These are phyloP conservation scores for Exutisphaerella laricina DNA, from an alignment of 2,329 filamentous ascomycete species.

Conservation along the genomic window DNA sequence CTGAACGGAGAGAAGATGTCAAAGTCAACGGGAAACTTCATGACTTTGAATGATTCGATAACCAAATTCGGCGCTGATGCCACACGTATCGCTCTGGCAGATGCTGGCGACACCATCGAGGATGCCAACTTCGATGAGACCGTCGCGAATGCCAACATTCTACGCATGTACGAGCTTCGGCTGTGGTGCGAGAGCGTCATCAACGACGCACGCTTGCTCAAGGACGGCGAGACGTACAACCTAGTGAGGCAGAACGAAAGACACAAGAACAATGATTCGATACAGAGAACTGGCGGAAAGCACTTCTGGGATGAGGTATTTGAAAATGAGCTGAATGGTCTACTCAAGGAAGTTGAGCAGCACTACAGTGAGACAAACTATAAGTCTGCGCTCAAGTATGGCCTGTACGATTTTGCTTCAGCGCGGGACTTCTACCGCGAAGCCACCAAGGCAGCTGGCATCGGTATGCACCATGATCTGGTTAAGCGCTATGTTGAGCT, in stretches of 20 bases:
- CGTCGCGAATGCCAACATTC: slow-evolving; percentile 85
- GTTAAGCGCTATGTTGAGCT: slow-evolving; percentile 77
- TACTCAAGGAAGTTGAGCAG: slow-evolving; percentile 71
- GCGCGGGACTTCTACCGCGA: slow-evolving; percentile 90
- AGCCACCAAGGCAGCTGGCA: slow-evolving; percentile 65
- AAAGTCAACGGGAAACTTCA: slow-evolving; percentile 95
- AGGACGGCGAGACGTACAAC: slow-evolving; percentile 40
- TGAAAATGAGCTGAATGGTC: slow-evolving; percentile 81
- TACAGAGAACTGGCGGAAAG: slow-evolving; percentile 69
- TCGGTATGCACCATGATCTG: slow-evolving; percentile 81
- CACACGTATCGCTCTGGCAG: slow-evolving; percentile 81
- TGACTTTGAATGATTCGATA: slow-evolving; percentile 79
- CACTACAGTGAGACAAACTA: slow-evolving; percentile 76
- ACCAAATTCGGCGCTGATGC: slow-evolving; percentile 94
- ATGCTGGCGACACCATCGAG: slow-evolving; percentile 88
- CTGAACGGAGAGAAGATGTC: slow-evolving; percentile 98
- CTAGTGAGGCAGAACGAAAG: slow-evolving; percentile 39
- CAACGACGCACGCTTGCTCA: slow-evolving; percentile 51
- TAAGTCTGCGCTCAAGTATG: slow-evolving; percentile 76
- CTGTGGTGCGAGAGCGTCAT: slow-evolving; percentile 90
- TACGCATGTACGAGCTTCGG: slow-evolving; percentile 74
- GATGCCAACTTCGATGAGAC: slow-evolving; percentile 97
- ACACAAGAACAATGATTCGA: slow-evolving; percentile 49
- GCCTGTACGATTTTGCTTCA: slow-evolving; percentile 83
- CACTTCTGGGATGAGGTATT: slow-evolving; percentile 84